Base-by-base conservation (phyloP, 108 stramenopile species). In the Parietichytrium sp. region DNA sequence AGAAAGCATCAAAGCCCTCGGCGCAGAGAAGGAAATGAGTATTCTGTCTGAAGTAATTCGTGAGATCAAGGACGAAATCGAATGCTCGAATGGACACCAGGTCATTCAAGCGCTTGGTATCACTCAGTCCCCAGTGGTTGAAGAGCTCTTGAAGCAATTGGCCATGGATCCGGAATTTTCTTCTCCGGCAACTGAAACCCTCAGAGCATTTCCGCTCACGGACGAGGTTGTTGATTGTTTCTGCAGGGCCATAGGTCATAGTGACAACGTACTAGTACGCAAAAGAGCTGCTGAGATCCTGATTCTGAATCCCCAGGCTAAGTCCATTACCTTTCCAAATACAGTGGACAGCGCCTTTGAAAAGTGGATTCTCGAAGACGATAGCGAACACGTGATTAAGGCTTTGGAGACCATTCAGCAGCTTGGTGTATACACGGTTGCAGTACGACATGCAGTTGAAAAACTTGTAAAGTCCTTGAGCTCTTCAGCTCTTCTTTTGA, bases 31-130 rank as follows among this genome's bases (percentile, higher is more conserved):
- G 6, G 6, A 27, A 10, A 72, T 23, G 42, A 33, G 36, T 25
- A 42, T 72, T 0, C 10, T 72, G 10, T 33, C 36, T 10, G 61
- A 72, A 27, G 29, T 72, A 10, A 16, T 15, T 0, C 61, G 61
- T 10, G 38, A 72, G 45, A 10, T 72, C n/a, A 6, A 72, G 6
- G 61, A 72, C 45, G 61, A 72, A n/a, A 42, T 72, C 42, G 61
- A 72, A 42, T 36, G 38, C 0, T n/a, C 36, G 42, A 72, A 72
- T 72, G 61, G 61, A 45, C 61, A 45, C 45, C 23, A 72, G 20
- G 23, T 72, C 10, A 42, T 72, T 20, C 6, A 8, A 16, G 61
- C 61, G 10, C 61, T 72, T 2, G 38, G 42, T 16, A 6, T 72
- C 10, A 33, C 36, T 13, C 61, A 72, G 1, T 42, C 61, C 13